Evolutionary conservation across 257 asterid genomes (phyloP).

Genomic region (Solanum piurae): DNA sequence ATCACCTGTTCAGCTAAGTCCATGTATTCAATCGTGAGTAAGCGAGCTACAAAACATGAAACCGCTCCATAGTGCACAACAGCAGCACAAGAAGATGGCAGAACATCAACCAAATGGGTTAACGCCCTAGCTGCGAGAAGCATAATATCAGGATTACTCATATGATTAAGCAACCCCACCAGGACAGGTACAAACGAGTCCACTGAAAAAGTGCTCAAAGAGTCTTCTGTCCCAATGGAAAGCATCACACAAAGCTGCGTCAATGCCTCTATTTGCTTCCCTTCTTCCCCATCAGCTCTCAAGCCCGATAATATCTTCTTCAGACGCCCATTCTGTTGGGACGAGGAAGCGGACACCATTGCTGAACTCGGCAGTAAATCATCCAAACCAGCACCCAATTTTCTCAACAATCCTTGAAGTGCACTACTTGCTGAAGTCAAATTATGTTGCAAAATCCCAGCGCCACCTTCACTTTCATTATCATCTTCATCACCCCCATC

Average conservation of each 20-base stretch:
- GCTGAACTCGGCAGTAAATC: slow-evolving; percentile 92
- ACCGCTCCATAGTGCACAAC: slow-evolving; percentile 98
- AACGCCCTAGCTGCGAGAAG: slow-evolving; percentile 92
- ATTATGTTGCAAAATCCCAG: slow-evolving; percentile 73
- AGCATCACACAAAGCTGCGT: slow-evolving; percentile 93
- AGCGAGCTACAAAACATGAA: slow-evolving; percentile 74
- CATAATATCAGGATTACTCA: slow-evolving; percentile 87
- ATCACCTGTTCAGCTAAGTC: slow-evolving; percentile 99
- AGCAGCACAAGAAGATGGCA: slow-evolving; percentile 88
- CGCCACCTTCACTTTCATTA: slow-evolving; percentile 76
- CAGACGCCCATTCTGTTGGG: slow-evolving; percentile 76
- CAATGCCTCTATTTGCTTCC: slow-evolving; percentile 89
- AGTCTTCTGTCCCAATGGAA: slow-evolving; percentile 90
- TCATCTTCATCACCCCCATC: slow-evolving; percentile 65
- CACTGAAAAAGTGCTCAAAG: slow-evolving; percentile 85
- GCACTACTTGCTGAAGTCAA: slow-evolving; percentile 91
- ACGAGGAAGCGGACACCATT: slow-evolving; percentile 43
- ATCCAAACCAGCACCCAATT: slow-evolving; percentile 89
- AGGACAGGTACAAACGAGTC: slow-evolving; percentile 97
- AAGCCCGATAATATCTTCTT: slow-evolving; percentile 89
- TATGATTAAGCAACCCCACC: slow-evolving; percentile 85
- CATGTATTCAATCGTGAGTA: slow-evolving; percentile 93
- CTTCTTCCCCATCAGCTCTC: slow-evolving; percentile 98
- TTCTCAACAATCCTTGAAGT: slow-evolving; percentile 80
- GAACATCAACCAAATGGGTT: slow-evolving; percentile 91